Percentiles rank a stretch among this genome's conserved stretches.
These are phyloP conservation scores for Coniella vitis DNA, from an alignment of 2,329 filamentous ascomycete species.

Conservation along the genomic window DNA sequence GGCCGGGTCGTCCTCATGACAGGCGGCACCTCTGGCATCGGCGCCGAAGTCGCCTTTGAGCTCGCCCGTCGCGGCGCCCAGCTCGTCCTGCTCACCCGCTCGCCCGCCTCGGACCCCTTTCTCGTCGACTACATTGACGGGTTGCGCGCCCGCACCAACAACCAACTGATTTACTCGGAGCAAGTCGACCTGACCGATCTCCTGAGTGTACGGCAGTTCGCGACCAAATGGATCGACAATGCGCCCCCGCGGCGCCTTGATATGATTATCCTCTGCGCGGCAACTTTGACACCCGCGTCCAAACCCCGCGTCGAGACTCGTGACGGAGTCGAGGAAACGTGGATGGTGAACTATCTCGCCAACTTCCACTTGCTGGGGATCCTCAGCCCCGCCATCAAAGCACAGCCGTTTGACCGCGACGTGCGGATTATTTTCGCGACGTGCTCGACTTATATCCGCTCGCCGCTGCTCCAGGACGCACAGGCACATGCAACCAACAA, in stretches of 20 bases:
- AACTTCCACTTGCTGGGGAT: slow-evolving; percentile 95
- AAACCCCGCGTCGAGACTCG: slow-evolving; percentile 53
- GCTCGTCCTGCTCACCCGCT: slow-evolving; percentile 79
- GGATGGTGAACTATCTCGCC: slow-evolving; percentile 91
- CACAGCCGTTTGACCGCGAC: slow-evolving; percentile 89
- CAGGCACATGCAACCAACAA: slow-evolving; percentile 33
- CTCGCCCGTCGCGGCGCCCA: slow-evolving; percentile 82
- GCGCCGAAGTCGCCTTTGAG: slow-evolving; percentile 65
- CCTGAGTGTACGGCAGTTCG: slow-evolving; percentile 87
- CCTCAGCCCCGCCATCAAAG: slow-evolving; percentile 79
- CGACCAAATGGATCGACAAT: slow-evolving; percentile 97
- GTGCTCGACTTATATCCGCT: slow-evolving; percentile 81
- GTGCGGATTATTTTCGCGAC: slow-evolving; percentile 81
- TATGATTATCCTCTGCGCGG: slow-evolving; percentile 83
- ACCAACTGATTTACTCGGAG: slow-evolving; percentile 89
- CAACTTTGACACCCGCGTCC: slow-evolving; percentile 65
- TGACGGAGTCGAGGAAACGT: slow-evolving; percentile 81
- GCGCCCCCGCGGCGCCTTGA: slow-evolving; percentile 81
- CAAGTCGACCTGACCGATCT: slow-evolving; percentile 84
- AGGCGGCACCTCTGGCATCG: slow-evolving; percentile 89
- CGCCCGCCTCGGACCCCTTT: slow-evolving; percentile 76
- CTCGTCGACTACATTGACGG: slow-evolving; percentile 90
- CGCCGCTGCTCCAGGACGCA: slow-evolving; percentile 56
- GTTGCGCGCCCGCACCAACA: slow-evolving; percentile 66
- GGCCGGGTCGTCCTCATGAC: slow-evolving; percentile 92